Base-by-base conservation (phyloP, 495 filamentous ascomycete species). In the Penicillium ochrochloron region DNA sequence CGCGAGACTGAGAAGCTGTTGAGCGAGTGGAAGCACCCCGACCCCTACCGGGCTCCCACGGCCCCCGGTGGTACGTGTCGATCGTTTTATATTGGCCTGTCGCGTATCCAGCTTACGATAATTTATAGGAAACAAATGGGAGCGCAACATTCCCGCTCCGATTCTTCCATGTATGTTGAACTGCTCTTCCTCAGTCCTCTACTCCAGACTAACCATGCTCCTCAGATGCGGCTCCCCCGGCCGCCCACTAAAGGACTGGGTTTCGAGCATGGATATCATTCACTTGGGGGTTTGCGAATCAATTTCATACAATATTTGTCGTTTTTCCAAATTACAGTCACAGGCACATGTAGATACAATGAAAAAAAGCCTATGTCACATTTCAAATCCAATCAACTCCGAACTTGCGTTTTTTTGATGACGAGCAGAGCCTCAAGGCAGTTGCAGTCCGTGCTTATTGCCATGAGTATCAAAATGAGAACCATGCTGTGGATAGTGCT, bases 21-120 rank as follows among this genome's bases (percentile, higher is more conserved):
- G 64, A 88, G 97, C 69, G 91, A 86, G 69, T 99, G 93, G 93
- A 97, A 97, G 76, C 96, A 99, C 73, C 95, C 95, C 3, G 95
- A 99, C 73, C 93, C 94, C 33, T 98, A 97, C 73, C 77, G 83
- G 60, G 85, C 88, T 54, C 95, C 95, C 9, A 94, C 92, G 19
- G 94, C 95, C 14, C 95, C 95, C 19, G 95, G 95, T 85, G 95
- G 95, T 96, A 84, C 68, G 86, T 73, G n/a, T 31, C 51, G 34
- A 58, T n/a, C 12, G 25, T 53, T 31, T 50, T 21, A 60, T 27
- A 12, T 42, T n/a, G 23, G 51, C 19, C 10, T 46, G 3, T 11
- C 37, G 19, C 31, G 19, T 34, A 41, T 27, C 37, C 19, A 14
- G 46, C 69, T 76, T 44, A 78, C 74, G 72, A 62, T 56, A 29